These are phyloP conservation scores for Apiotrichum siamense DNA, from an alignment of 1,284 basidiomycete genomes.

Conservation along the genomic window DNA sequence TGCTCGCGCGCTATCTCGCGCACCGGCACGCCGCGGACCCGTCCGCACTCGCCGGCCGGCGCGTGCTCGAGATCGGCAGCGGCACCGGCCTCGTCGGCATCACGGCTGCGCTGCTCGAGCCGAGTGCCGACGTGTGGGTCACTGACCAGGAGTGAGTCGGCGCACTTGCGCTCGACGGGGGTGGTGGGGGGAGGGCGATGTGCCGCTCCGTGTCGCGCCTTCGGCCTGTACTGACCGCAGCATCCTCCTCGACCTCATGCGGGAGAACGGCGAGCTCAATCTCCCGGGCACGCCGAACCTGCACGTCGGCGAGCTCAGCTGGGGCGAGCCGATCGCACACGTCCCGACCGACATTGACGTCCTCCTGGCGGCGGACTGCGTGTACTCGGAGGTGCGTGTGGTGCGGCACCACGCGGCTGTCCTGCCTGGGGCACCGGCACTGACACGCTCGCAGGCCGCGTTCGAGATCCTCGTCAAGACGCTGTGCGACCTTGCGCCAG, in stretches of 20 bases:
- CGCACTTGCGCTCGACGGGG: too few species aligned
- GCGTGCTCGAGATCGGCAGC: conserved; percentile 69
- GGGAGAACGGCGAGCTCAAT: conserved; percentile 62
- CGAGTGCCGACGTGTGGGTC: conserved; percentile 59
- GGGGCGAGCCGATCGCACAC: conserved; percentile 47
- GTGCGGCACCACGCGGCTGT: not conserved
- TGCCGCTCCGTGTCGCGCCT: too few species aligned
- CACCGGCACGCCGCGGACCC: conserved; percentile 50
- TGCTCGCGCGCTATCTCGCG: conserved; percentile 66
- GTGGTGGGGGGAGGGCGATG: not conserved
- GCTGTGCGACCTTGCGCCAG: conserved; percentile 57
- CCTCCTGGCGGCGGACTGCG: conserved; percentile 82
- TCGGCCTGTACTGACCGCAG: conserved; percentile 54
- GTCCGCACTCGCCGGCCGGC: conserved; percentile 53
- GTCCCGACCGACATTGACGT: conserved; percentile 44
- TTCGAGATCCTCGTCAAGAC: conserved; percentile 83
- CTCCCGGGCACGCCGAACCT: conserved; percentile 51
- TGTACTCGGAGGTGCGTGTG: conserved; percentile 67
- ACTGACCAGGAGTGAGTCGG: conserved; percentile 86
- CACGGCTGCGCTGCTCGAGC: conserved; percentile 63
- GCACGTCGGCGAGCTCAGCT: conserved; percentile 66
- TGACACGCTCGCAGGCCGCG: conserved; percentile 57
- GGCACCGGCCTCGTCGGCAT: conserved; percentile 88
- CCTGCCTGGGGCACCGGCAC: not conserved
- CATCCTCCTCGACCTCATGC: conserved; percentile 68